Conservation (phyloP, 345 rosid genomes). For the Psidium guajava region DNA sequence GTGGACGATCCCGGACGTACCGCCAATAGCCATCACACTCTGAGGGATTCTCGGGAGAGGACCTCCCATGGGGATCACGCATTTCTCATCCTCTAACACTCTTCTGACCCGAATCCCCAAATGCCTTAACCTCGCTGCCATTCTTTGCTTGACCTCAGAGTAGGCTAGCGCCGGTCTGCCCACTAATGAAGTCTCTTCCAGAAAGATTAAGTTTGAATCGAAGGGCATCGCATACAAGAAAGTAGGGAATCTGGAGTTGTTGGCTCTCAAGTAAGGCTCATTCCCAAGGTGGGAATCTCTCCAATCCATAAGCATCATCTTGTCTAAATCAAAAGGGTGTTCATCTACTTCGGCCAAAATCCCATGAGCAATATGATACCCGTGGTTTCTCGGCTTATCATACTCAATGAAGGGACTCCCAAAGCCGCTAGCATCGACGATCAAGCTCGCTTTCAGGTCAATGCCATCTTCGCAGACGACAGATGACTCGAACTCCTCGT, state of each 20-base stretch:
- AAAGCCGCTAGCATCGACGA: slow-evolving; percentile 60
- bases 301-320: slow-evolving; percentile 75
- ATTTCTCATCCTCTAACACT: slow-evolving; percentile 55
- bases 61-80: slow-evolving; percentile 76
- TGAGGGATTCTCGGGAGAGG: slow-evolving; percentile 58
- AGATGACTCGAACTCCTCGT: slow-evolving; percentile 37
- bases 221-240: slow-evolving; percentile 67
- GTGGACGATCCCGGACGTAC: slow-evolving; percentile 55
- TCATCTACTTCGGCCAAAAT: slow-evolving; percentile 56
- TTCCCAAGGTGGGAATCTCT: slow-evolving; percentile 61
- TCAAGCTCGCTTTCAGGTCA: slow-evolving; percentile 39
- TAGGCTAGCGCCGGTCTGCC: slow-evolving; percentile 46
- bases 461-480: slow-evolving; percentile 43
- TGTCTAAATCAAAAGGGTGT: slow-evolving; percentile 57
- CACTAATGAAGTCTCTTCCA: slow-evolving; percentile 61
- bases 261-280: slow-evolving; percentile 37
- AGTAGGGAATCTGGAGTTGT: slow-evolving; percentile 31
- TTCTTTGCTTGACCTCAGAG: slow-evolving; percentile 41
- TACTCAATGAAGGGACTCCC: slow-evolving; percentile 26
- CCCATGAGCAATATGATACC: slow-evolving; percentile 68
- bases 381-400: slow-evolving; percentile 45
- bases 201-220: slow-evolving; percentile 30
- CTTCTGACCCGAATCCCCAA: slow-evolving; percentile 43
- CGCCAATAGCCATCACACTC: slow-evolving; percentile 52
- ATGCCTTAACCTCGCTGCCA: slow-evolving; percentile 57